phyloP scores from a whole-genome alignment of 148 eudicot genomes.

The Spergularia bocconei region DNA sequence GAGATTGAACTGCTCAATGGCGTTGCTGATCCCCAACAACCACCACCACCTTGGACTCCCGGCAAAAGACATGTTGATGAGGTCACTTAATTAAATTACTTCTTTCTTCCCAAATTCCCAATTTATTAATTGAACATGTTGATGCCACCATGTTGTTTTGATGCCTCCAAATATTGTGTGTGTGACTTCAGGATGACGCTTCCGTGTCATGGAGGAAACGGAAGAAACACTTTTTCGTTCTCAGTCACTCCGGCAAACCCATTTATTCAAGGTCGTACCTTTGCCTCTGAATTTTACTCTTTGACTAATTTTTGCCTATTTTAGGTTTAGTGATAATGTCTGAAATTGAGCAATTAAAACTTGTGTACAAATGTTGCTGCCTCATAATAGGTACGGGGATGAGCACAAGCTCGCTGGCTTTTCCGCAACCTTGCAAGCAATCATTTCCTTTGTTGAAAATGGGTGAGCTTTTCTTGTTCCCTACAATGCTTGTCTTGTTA shows the following conservation, averaged over 20 bases:
- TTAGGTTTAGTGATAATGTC: too few relatives aligned
- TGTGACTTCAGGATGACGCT: conserved; percentile 72
- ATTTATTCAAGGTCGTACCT: conserved; percentile 76
- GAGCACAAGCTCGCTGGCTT: conserved; percentile 95
- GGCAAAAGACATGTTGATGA: conserved; percentile 82
- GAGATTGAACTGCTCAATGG: conserved; percentile 44
- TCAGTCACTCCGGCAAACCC: conserved; percentile 95
- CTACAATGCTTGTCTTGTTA: neutral
- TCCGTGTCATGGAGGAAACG: conserved; percentile 93
- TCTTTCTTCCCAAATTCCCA: neutral
- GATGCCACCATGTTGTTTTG: too few relatives aligned
- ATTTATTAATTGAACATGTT: too few relatives aligned
- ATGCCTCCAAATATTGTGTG: too few relatives aligned
- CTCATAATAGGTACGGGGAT: conserved; percentile 69
- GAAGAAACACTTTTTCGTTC: conserved; percentile 79
- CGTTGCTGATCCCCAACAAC: conserved; percentile 27
- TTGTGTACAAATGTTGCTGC: neutral
- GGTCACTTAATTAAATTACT: conserved; percentile 46
- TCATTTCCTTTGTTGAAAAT: conserved; percentile 91
- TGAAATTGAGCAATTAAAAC: too few relatives aligned
- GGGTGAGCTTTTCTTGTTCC: conserved; percentile 42
- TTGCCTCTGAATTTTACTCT: neutral
- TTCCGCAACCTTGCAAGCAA: conserved; percentile 97
- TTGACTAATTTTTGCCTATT: too few relatives aligned
- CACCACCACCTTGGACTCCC: conserved; percentile 41